Evolutionary conservation across 768 basidiomycete species (phyloP), one percentile per base, ranked within the genome.

Genomic region (Neoboletus magnificus): DNA sequence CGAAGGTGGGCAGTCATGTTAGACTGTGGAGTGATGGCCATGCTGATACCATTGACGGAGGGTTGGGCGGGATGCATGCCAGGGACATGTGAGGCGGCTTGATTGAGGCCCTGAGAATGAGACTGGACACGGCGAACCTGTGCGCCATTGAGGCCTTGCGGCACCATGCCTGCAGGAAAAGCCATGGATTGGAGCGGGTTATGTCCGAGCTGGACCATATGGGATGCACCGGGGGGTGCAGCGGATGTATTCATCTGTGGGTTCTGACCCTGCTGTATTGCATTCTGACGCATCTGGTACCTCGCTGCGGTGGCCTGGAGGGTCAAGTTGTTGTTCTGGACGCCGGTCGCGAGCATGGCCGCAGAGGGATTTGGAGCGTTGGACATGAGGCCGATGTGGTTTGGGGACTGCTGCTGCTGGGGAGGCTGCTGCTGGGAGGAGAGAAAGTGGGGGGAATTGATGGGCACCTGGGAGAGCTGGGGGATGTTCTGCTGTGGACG

Each of bases 91-190:
- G 58, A 69, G 47, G 66, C 71, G 15, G 68, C 58, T 39, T 77
- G 73, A 61, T 73, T 78, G 55, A 79, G 62, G 68, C 62, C 69
- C 58, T 79, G 77, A 5, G 83, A 78, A 69, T 87, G 85, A 22
- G 85, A 82, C 55, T 75, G 71, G n/a, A 78, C 79, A 64, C 86
- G 80, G 55, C 86, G 80, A 44, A 79, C 67, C 20, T 58, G 62
- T 43, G 66, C 66, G 40, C 74, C 70, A 58, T 69, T 71, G 5
- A 67, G 67, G 54, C 66, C 71, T 58, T 71, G 75, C 62, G 68
- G 73, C 71, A 82, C 76, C 64, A 77, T 73, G 58, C 62, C 68
- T 43, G 70, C 69, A 51, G 74, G 70, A 64, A 80, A 81, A 47
- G 61, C 65, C 71, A 80, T 76, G 59, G 66, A 55, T 62, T 74